Base-by-base conservation (phyloP, 2,329 filamentous ascomycete species). In the Colletotrichum sp. region DNA sequence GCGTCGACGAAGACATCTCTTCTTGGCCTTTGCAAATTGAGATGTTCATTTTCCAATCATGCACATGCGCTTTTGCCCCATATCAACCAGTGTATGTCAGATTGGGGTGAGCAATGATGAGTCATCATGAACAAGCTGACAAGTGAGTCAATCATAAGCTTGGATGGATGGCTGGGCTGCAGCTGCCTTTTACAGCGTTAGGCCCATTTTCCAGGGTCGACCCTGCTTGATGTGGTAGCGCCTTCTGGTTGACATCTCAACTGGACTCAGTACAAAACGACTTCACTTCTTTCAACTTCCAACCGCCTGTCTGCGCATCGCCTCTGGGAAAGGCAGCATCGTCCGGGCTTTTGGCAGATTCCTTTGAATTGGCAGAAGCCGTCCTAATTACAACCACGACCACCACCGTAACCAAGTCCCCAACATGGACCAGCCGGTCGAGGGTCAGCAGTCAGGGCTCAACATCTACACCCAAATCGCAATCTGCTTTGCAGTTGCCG, bases 401-500 rank as follows among this genome's bases (percentile, higher is more conserved):
- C 39, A 26, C 28, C 28, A 10, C 21, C 36, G 34, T 13, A 36
- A 13, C n/a, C 8, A 16, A 16, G 3, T 4, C 9, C 2, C 6
- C n/a, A 52, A 52, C n/a, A 72, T 72, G 70, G 36, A 69, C 49
- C 36, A 72, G 16, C 28, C 55, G 5, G 32, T 89, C 4, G 87
- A 89, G 59, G 87, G 87, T 15, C 85, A 88, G 66, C 81, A 84
- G 68, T 83, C 86, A 9, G 77, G 81, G 8, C 82, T 88, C 39
- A 79, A 80, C 13, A 84, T 89, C 13, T 90, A 89, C 77, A 90
- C 88, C 0, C 88, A 87, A 66, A 81, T 90, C 52, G 84, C 82
- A 52, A 80, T 88, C 34, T 83, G 83, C 73, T 90, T 85, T 78
- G 71, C 81, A 0, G 18, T 85, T 10, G 6, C 78, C 2, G 78